A percentile compares a stretch with the other conserved stretches of the same genome.
phyloP scores from a whole-genome alignment of 1,284 basidiomycete species.

The Tausonia pullulans region DNA sequence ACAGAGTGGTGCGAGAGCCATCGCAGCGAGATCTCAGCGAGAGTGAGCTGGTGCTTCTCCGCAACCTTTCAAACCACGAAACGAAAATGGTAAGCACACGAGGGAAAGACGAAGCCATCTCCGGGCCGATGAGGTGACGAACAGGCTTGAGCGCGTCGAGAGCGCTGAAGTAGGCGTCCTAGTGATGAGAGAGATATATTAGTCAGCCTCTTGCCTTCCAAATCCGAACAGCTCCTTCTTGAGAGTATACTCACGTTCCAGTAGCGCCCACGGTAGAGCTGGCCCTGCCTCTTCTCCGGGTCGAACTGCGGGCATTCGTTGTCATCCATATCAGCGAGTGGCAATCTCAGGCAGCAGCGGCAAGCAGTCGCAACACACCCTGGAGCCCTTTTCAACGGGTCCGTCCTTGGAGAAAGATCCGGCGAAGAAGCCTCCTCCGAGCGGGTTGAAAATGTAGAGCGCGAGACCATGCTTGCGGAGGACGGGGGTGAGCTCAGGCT shows the following conservation, averaged over 20 bases:
- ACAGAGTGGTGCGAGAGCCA: constrained; percentile 36
- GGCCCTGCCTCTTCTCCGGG: constrained; percentile 22
- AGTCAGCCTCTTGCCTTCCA: too few relatives aligned
- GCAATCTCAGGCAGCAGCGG: too few relatives aligned
- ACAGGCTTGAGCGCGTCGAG: constrained; percentile 37
- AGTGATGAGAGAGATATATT: too few relatives aligned
- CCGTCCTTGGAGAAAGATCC: constrained; percentile 37
- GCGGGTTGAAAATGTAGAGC: constrained; percentile 16
- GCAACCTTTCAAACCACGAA: constrained; percentile 23
- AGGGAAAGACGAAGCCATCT: neutral
- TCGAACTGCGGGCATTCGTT: constrained; percentile 18
- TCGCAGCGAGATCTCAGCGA: constrained; percentile 29
- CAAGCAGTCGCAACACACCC: too few relatives aligned
- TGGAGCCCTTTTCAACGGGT: constrained; percentile 32
- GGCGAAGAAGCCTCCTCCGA: constrained; percentile 39
- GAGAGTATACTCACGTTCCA: constrained; percentile 33
- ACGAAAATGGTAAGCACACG: neutral
- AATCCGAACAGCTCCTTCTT: too few relatives aligned
- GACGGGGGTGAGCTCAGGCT: constrained; percentile 53
- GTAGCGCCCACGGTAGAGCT: constrained; percentile 39
- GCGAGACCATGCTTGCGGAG: constrained; percentile 44
- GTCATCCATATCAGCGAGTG: too few relatives aligned
- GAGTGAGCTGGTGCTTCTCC: constrained; percentile 31
- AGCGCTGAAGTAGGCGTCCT: constrained; percentile 33
- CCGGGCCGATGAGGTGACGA: neutral